Percentiles rank a stretch among this genome's conserved stretches.
Conservation (phyloP, 768 basidiomycete genomes). For the Pulveroboletus frians region DNA sequence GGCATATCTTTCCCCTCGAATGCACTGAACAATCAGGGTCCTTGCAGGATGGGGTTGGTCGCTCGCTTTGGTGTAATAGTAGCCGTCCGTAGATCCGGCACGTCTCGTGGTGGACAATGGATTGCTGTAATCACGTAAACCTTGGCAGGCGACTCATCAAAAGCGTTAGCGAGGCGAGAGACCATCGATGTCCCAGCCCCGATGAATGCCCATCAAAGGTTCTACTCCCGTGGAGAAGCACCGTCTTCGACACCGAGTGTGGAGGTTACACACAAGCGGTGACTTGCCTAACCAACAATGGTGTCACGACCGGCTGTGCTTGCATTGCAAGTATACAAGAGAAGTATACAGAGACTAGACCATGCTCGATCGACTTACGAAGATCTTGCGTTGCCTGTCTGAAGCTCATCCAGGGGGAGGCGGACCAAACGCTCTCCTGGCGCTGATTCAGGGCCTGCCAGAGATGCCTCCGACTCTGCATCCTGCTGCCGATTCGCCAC, state of each 20-base stretch:
- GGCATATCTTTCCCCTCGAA: too few species aligned
- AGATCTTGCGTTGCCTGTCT: slow-evolving; percentile 21
- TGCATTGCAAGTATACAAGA: not conserved
- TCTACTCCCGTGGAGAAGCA: not conserved
- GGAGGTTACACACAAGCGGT: not conserved
- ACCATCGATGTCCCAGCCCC: not conserved
- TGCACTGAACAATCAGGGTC: too few species aligned
- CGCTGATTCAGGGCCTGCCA: slow-evolving; percentile 8
- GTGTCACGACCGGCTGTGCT: not conserved
- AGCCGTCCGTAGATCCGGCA: not conserved
- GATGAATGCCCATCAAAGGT: not conserved
- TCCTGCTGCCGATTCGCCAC: slow-evolving; percentile 46
- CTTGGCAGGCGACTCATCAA: not conserved
- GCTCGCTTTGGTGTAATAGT: not conserved
- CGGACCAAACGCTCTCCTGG: slow-evolving; percentile 65
- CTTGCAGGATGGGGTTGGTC: not conserved
- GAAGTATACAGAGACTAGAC: too few species aligned
- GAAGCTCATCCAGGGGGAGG: slow-evolving; percentile 66
- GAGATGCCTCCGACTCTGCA: slow-evolving; percentile 22
- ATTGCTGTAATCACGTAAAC: not conserved
- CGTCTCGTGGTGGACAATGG: not conserved
- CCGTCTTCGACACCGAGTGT: not conserved
- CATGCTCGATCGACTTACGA: slow-evolving; percentile 2
- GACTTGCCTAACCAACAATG: not conserved
- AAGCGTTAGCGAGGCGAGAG: not conserved